A percentile compares a stretch with the other conserved stretches of the same genome.
Evolutionary conservation across 352 stramenopile genomes (phyloP).

Genomic region (Pythium sukuiense): DNA sequence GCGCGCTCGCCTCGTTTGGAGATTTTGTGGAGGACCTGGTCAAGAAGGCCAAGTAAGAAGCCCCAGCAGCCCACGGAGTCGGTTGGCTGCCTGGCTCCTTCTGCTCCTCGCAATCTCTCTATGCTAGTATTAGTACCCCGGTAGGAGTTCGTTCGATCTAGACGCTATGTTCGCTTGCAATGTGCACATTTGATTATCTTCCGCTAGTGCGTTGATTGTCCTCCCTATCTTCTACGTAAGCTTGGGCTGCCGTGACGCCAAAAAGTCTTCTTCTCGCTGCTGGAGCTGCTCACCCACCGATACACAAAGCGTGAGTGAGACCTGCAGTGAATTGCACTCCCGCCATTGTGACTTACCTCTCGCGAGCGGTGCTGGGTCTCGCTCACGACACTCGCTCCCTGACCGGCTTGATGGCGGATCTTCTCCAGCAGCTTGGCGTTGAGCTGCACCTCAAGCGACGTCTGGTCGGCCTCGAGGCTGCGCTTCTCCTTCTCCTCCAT

Average conservation of each 20-base stretch:
- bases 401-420: constrained; percentile 61
- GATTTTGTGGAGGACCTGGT: constrained; percentile 73
- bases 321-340: not conserved
- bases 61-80: not conserved
- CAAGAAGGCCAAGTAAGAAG: constrained; percentile 59
- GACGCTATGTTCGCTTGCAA: constrained; percentile 1
- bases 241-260: constrained; percentile 24
- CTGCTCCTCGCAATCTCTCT: constrained; percentile 5
- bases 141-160: constrained; percentile 7
- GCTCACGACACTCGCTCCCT: constrained; percentile 43
- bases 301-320: not conserved
- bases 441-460: constrained; percentile 67
- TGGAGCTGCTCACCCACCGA: constrained; percentile 35
- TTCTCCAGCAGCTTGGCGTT: constrained; percentile 71
- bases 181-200: constrained; percentile 8
- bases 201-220: not conserved
- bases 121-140: constrained; percentile 1
- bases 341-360: constrained; percentile 38
- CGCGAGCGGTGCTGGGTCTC: constrained; percentile 75
- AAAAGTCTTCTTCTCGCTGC: constrained; percentile 46
- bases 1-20: constrained; percentile 60
- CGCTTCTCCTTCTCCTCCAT: constrained; percentile 68
- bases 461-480: constrained; percentile 66
- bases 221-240: constrained; percentile 1
- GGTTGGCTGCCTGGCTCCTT: not conserved